Evolutionary conservation across 2,329 filamentous ascomycete species (phyloP).

Genomic region (Hymenoscyphus linearis): DNA sequence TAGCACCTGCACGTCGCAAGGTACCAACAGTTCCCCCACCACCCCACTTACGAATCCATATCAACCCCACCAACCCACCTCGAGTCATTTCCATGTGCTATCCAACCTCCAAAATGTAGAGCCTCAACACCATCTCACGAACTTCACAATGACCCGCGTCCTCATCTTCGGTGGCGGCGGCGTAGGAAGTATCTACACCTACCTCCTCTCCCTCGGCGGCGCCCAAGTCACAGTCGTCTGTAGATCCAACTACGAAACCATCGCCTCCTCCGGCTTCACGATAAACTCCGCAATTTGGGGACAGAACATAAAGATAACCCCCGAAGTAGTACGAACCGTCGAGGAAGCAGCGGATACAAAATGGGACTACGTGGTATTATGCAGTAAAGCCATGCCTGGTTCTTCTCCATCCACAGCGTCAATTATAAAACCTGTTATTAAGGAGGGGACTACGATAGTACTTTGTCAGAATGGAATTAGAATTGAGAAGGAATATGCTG

Average conservation of each 20-base stretch:
- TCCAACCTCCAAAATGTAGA: not conserved
- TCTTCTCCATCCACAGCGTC: constrained; percentile 16
- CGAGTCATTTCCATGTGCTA: too few relatives aligned
- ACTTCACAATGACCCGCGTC: constrained; percentile 12
- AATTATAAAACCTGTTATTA: constrained; percentile 32
- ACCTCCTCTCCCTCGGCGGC: constrained; percentile 26
- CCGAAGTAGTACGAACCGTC: constrained; percentile 16
- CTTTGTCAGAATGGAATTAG: constrained; percentile 58
- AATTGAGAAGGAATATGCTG: constrained; percentile 50
- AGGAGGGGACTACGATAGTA: constrained; percentile 46
- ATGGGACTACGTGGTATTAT: constrained; percentile 22
- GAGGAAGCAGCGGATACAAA: constrained; percentile 14
- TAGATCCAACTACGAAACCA: constrained; percentile 30
- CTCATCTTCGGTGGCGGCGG: constrained; percentile 32
- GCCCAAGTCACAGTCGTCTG: constrained; percentile 29
- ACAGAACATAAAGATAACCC: constrained; percentile 11
- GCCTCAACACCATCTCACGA: not conserved
- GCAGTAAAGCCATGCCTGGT: constrained; percentile 19
- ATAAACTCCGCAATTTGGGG: constrained; percentile 19
- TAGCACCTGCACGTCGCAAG: too few relatives aligned
- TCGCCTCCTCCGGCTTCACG: constrained; percentile 19
- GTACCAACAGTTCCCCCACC: too few relatives aligned
- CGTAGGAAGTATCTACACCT: constrained; percentile 29
- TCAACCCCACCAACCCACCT: too few relatives aligned
- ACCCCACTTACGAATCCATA: too few relatives aligned